These are phyloP conservation scores for Amyloporia xantha DNA, from an alignment of 768 basidiomycete genomes.

Conservation along the genomic window DNA sequence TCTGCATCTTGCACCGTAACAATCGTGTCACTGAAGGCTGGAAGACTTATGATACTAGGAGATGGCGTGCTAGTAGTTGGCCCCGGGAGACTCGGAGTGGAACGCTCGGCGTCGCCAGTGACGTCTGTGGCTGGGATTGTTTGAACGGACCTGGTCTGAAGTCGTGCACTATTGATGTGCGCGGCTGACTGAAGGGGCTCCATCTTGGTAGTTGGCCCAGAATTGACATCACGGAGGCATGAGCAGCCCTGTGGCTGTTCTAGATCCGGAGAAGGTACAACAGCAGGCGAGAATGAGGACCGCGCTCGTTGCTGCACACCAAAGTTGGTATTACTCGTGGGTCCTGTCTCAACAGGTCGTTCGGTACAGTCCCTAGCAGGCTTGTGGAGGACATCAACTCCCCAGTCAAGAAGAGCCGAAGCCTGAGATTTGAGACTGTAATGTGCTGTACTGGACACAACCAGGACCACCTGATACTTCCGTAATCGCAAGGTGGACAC, in stretches of 20 bases:
- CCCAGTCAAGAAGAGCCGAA: conserved; percentile 49
- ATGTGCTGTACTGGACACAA: conserved; percentile 30
- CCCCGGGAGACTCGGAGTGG: no score
- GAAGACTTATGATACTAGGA: no score
- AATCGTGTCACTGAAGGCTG: no score
- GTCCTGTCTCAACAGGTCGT: not conserved
- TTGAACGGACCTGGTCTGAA: no score
- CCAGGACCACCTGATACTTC: conserved; percentile 21
- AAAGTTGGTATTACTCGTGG: not conserved
- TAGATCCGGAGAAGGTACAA: not conserved
- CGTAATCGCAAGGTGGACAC: conserved; percentile 24
- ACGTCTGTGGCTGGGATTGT: no score
- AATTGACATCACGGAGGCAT: not conserved
- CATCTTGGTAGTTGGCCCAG: not conserved
- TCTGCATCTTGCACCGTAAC: no score
- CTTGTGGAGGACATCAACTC: conserved; percentile 28
- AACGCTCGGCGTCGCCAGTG: no score
- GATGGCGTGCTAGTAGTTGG: no score
- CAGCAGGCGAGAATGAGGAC: not conserved
- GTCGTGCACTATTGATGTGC: no score
- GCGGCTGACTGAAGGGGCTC: not conserved
- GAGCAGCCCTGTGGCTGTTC: no score
- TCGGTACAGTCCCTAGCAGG: not conserved
- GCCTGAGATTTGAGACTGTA: conserved; percentile 49
- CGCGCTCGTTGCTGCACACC: not conserved